A percentile compares a stretch with the other conserved stretches of the same genome.
These are phyloP conservation scores for Syzygium aqueum DNA, from an alignment of 345 rosid genomes.

Conservation along the genomic window DNA sequence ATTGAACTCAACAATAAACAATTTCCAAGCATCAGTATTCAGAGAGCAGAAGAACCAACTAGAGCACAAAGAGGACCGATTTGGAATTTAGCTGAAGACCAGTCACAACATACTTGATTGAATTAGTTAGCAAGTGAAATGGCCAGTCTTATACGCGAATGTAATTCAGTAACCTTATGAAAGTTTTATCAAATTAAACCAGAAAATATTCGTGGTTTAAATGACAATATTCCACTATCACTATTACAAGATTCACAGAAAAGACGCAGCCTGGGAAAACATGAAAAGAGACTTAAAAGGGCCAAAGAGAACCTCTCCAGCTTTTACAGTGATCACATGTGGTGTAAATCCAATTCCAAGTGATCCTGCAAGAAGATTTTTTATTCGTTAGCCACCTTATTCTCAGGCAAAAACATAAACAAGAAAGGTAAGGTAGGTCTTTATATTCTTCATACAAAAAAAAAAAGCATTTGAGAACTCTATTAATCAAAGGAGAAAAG, in stretches of 20 bases:
- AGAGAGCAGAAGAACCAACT: not conserved
- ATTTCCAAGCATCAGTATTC: not conserved
- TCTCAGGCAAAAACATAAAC: not conserved
- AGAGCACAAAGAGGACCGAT: not conserved
- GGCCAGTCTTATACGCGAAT: not conserved
- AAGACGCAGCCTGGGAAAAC: not conserved
- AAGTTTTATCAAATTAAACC: not conserved
- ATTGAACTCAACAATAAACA: not conserved
- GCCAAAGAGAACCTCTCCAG: constrained; percentile 48
- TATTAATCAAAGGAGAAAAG: not conserved
- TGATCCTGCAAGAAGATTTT: constrained; percentile 29
- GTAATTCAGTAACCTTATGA: not conserved
- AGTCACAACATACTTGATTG: not conserved
- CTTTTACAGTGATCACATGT: constrained; percentile 50
- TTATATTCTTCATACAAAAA: not conserved
- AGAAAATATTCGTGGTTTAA: not conserved
- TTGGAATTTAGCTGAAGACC: not conserved
- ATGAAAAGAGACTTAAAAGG: not conserved
- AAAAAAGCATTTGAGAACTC: not conserved
- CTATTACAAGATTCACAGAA: not conserved
- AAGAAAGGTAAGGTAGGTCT: not conserved
- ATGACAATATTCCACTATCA: not conserved
- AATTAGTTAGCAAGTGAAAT: not conserved
- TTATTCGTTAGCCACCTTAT: not conserved
- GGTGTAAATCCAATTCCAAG: constrained; percentile 52